Evolutionary conservation across 306 rosid genomes (phyloP), one percentile per base, ranked within the genome.

Genomic region (Arachis hypogaea): DNA sequence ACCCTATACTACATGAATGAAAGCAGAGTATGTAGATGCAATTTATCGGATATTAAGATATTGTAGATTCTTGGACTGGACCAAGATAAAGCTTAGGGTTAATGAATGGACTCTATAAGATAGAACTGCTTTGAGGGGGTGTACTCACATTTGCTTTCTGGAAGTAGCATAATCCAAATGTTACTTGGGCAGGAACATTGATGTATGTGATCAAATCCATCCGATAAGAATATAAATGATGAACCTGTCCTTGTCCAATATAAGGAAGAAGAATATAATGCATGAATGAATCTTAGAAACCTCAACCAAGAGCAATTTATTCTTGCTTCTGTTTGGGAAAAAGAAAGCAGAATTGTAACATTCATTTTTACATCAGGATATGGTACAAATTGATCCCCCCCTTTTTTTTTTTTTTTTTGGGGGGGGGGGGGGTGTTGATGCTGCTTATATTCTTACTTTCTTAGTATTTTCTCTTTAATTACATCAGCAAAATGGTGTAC

Each of bases 401-500:
- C 14, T 14, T 14, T 22, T 22, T 22, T 22, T 22, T 22, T 22
- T 22, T 22, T 22, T 22, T 22, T 22, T 22, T 22, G 0, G 22
- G 22, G 22, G 22, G 22, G 22, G 22, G 22, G 22, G 22, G 22
- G 0, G 14, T 14, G 22, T 22, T 1, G 22, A 22, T 22, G 38
- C 2, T 33, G 38, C 38, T 33, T 33, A 33, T 3, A 3, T 33
- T 33, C 38, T 3, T 33, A 33, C 38, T 22, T 22, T 22, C 22
- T 33, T 33, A 3, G 38, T 33, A 3, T 11, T 46, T 46, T 49
- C 55, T 10, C 11, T 62, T 62, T 61, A 40, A 14, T 22, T 36
- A 29, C 74, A 46, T 58, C 43, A 36, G 45, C 55, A 58, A 59
- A 47, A 30, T 77, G 56, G 46, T 45, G 66, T 46, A 59, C 18